Percentiles rank a stretch among this genome's conserved stretches.
Evolutionary conservation across 345 rosid species (phyloP).

Genomic region (Populus simonii): DNA sequence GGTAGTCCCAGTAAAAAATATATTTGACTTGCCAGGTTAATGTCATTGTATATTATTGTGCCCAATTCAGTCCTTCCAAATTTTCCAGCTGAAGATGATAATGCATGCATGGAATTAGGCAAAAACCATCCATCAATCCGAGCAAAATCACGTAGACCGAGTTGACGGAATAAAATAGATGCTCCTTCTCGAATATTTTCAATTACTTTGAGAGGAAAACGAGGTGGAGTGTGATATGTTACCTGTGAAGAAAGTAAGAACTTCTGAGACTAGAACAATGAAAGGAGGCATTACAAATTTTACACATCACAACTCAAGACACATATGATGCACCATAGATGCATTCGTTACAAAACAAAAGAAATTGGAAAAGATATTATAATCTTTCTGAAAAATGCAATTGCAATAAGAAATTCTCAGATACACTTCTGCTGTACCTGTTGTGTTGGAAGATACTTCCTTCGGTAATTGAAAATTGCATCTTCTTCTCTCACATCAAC

Average conservation of each 20-base stretch:
- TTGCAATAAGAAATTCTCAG: conserved; percentile 16
- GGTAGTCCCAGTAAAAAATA: conserved; percentile 4
- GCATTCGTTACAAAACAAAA: neutral
- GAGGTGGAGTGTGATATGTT: conserved; percentile 93
- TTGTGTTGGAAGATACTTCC: conserved; percentile 93
- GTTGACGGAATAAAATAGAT: conserved; percentile 60
- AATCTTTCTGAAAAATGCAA: neutral
- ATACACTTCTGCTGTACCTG: conserved; percentile 50
- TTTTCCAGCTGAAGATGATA: conserved; percentile 41
- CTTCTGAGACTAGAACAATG: conserved; percentile 15
- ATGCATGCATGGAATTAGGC: conserved; percentile 41
- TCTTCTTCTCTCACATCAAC: conserved; percentile 60
- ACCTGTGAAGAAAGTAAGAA: conserved; percentile 49
- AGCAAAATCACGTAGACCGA: conserved; percentile 87
- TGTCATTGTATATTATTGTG: conserved; percentile 68
- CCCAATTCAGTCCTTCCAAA: conserved; percentile 46
- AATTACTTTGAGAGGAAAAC: conserved; percentile 72
- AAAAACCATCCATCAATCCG: conserved; percentile 96
- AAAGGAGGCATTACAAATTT: neutral
- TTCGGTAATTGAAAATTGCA: conserved; percentile 81
- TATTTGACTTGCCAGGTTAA: conserved; percentile 67
- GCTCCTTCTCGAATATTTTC: conserved; percentile 78
- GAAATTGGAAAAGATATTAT: neutral
- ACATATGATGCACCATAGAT: neutral
- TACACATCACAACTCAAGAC: neutral